Conservation (phyloP, 495 filamentous ascomycete species). For the Aspergillus campestris region DNA sequence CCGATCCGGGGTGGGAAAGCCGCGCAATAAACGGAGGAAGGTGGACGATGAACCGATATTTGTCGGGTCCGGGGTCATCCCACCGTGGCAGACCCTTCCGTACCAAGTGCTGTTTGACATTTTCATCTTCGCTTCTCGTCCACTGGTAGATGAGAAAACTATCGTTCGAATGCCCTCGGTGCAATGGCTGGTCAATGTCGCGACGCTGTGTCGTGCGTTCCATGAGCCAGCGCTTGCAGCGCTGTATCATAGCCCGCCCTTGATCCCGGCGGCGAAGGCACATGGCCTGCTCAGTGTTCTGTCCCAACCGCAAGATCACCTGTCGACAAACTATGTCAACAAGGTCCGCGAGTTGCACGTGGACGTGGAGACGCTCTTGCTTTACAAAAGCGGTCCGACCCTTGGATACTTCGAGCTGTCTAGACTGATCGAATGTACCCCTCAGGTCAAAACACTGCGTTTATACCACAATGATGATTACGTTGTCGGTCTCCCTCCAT, state of each 20-base stretch:
- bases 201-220: conserved; percentile 56
- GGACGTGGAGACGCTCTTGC: conserved; percentile 44
- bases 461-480: conserved; percentile 35
- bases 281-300: conserved; percentile 43
- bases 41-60: conserved; percentile 11
- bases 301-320: conserved; percentile 26
- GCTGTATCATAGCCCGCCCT: conserved; percentile 61
- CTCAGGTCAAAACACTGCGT: conserved; percentile 32
- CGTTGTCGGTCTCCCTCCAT: conserved; percentile 18
- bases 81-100: conserved; percentile 61
- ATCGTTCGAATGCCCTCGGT: conserved; percentile 33
- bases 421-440: conserved; percentile 31
- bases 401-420: conserved; percentile 40
- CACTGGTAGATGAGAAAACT: conserved; percentile 44
- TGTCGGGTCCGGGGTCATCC: conserved; percentile 40
- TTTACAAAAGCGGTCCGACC: conserved; percentile 35
- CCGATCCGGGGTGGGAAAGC: conserved; percentile 13
- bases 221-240: conserved; percentile 66
- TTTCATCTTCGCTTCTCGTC: conserved; percentile 56
- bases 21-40: conserved; percentile 24
- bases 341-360: conserved; percentile 65
- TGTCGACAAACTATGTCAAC: conserved; percentile 47
- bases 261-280: conserved; percentile 42
- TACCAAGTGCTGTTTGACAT: conserved; percentile 64
- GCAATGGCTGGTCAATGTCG: conserved; percentile 52